Evolutionary conservation across 2,329 filamentous ascomycete genomes (phyloP), one percentile per base, ranked within the genome.

Genomic region (Ampelomyces quisqualis): DNA sequence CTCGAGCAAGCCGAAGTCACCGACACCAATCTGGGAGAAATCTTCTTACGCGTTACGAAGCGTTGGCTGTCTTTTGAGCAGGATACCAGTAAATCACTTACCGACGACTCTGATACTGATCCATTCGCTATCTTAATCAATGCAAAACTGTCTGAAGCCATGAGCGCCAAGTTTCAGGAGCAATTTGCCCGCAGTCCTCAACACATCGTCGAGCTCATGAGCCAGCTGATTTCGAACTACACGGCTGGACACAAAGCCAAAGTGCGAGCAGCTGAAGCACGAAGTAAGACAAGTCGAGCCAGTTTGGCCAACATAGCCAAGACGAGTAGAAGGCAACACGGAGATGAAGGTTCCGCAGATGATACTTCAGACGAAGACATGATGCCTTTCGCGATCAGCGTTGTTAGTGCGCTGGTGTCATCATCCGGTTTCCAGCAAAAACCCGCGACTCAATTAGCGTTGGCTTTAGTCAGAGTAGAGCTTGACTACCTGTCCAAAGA

Each of bases 141-240:
- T 47, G 73, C 82, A 4, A 81, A 81, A 34, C 66, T 87, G 1
- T 72, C 88, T 6, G 82, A 86, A 55, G 77, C 76, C 22, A 75
- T 89, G 67, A 80, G 88, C 64, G 77, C 79, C 17, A 75, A 72
- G 31, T 77, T 84, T 31, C 77, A 82, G 1, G 78, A 84, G 15
- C 81, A 79, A 47, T 73, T 89, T 9, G 77, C 85, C 20, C 76
- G 75, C 21, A 78, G 81, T 41, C 83, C 85, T 2, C 76, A 77
- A 29, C 81, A 86, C 51, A 74, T 87, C 5, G 68, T 89, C 2
- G 77, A 81, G 31, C 73, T 90, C 2, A 76, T 84, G 34, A 73
- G 73, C 35, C 77, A 85, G 40, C 74, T 89, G 0, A 62, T 89
- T 1, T 64, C 68, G 4, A 60, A 62, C 21, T 65, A 58, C 28